Evolutionary conservation across 2,329 filamentous ascomycete species (phyloP), one percentile per base, ranked within the genome.

Genomic region (Penicillium decumbens): DNA sequence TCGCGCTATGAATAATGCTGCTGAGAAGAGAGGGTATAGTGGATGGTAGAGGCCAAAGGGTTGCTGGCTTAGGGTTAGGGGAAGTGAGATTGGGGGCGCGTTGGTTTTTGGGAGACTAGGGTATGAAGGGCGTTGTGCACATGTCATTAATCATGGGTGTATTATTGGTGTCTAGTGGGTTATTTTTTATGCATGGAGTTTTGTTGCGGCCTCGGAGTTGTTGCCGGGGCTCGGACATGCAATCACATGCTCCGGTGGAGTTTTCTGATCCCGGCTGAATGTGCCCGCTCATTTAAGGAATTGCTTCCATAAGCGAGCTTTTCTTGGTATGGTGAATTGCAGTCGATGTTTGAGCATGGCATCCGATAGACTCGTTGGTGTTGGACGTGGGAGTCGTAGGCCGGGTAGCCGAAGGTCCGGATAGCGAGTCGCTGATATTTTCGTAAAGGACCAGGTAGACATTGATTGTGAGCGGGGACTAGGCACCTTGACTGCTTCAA

Each of bases 1-100:
- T 48, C 54, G 61, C 56, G 50, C 66, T 71, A 70, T 58, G 12
- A 72, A 78, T 43, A 33, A 9, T 23, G 29, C 30, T 35, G 24
- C 41, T 12, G 41, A 5, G 29, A 37, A 23, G 41, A 39, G n/a
- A 10, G 41, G 38, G 2, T 40, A 40, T 40, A 27, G 12, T 8
- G 23, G 38, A 23, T 40, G 38, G 38, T 40, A 15, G 25, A 24
- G 9, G 8, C 12, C 8, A 9, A 3, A 9, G 18, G 27, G 27
- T 3, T 28, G 15, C 5, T 41, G 32, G 12, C 74, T 74, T 25
- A n/a, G 5, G 29, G 6, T 38, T 42, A 27, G 15, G 18, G 12
- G 35, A 28, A 15, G 35, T 25, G 32, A 35, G 25, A 43, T 10
- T 20, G 10, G 3, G 41, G 27, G 25, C 25, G 6, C 25, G 27